Conservation (phyloP, 352 stramenopile species). For the Globisporangium cystogenes region DNA sequence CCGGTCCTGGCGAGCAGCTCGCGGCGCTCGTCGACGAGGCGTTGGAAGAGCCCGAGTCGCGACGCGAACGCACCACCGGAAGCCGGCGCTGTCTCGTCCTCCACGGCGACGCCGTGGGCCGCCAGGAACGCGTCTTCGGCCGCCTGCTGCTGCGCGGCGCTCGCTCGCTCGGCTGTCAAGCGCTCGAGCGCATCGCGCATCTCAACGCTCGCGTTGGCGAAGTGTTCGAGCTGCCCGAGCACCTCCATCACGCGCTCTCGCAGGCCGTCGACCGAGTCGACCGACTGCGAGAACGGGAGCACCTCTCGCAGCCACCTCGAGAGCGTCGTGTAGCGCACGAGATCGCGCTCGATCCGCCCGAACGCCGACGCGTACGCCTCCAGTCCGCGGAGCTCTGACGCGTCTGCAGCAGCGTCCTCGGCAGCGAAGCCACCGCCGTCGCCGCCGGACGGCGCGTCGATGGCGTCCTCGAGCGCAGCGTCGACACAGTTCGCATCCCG, state of each 20-base stretch:
- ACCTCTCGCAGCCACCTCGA: slow-evolving; percentile 19
- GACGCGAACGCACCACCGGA: background rate
- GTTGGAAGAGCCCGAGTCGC: slow-evolving; percentile 19
- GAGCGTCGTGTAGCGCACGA: slow-evolving; percentile 19
- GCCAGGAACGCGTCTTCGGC: slow-evolving; percentile 22
- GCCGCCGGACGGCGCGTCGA: too few species aligned
- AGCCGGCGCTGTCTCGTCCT: background rate
- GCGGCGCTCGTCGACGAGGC: slow-evolving; percentile 20
- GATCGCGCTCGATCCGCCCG: slow-evolving; percentile 19
- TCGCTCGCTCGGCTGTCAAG: slow-evolving; percentile 3
- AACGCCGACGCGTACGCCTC: slow-evolving; percentile 19
- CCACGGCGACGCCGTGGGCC: slow-evolving; percentile 8
- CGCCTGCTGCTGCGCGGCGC: slow-evolving; percentile 16
- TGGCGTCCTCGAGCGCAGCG: background rate
- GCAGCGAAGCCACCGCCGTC: background rate
- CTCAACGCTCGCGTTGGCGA: slow-evolving; percentile 15
- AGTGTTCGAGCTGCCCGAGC: slow-evolving; percentile 24
- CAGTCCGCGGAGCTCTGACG: background rate
- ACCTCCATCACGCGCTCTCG: slow-evolving; percentile 16
- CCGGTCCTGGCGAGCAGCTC: slow-evolving; percentile 3
- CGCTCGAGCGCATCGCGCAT: slow-evolving; percentile 9
- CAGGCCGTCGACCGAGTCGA: slow-evolving; percentile 21
- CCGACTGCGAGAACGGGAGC: slow-evolving; percentile 27
- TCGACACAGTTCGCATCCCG: too few species aligned
- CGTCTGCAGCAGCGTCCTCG: background rate